Percentiles rank a stretch among this genome's conserved stretches.
Conservation (phyloP, 768 basidiomycete species). For the Lactarius akahatsu region DNA sequence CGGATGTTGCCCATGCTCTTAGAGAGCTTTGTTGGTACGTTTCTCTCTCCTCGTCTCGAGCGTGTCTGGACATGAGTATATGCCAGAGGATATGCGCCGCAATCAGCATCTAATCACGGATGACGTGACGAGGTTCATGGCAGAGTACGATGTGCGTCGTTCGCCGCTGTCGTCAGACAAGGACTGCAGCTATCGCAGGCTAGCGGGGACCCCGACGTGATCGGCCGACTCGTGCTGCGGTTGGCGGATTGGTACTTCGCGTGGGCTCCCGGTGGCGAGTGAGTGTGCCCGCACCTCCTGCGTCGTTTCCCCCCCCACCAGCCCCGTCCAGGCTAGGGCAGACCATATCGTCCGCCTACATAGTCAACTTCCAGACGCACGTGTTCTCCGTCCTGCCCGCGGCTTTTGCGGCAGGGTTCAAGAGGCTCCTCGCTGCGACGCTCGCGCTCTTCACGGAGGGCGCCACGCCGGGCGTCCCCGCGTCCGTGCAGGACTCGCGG, state of each 20-base stretch:
- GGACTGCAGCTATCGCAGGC: constrained; percentile 36
- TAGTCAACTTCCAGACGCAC: constrained; percentile 70
- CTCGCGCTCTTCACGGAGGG: constrained; percentile 36
- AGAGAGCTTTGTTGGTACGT: constrained; percentile 67
- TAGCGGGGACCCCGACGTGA: constrained; percentile 46
- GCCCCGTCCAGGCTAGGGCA: constrained; percentile 51
- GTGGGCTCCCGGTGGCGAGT: constrained; percentile 74
- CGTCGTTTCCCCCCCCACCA: constrained; percentile 6
- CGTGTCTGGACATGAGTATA: neutral
- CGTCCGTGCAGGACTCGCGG: constrained; percentile 36
- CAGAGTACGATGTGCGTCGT: constrained; percentile 56
- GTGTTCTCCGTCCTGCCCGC: constrained; percentile 71
- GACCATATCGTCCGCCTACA: constrained; percentile 60
- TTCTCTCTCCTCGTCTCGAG: neutral
- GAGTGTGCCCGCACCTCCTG: constrained; percentile 32
- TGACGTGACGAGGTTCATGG: constrained; percentile 62
- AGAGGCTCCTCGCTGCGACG: constrained; percentile 60
- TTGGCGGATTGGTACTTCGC: constrained; percentile 70
- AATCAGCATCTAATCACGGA: constrained; percentile 55
- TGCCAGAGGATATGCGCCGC: constrained; percentile 62
- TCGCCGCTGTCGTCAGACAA: neutral
- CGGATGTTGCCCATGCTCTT: constrained; percentile 62
- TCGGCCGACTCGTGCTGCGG: constrained; percentile 56
- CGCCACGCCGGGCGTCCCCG: constrained; percentile 18
- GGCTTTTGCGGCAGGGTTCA: constrained; percentile 66